Evolutionary conservation across 2,329 filamentous ascomycete species (phyloP), one percentile per base, ranked within the genome.

Genomic region (Talaromyces sp.): DNA sequence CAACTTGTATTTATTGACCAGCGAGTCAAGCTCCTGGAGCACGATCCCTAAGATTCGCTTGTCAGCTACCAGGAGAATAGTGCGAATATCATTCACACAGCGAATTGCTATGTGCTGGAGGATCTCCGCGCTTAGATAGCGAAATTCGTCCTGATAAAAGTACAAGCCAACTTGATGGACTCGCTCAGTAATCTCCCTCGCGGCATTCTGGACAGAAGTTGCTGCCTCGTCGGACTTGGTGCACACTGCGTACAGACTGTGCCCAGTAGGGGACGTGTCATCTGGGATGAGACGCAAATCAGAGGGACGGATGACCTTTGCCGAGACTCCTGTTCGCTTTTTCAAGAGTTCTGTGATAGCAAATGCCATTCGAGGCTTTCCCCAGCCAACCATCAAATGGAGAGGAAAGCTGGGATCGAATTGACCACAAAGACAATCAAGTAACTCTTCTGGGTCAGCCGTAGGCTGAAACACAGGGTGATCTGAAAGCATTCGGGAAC

Each of bases 321-420:
- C 71, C 13, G 58, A 69, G 28, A 69, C 62, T 17, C 73, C 72
- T 17, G 71, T 68, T 5, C 68, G 69, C 44, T 79, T 76, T 0
- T 77, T 73, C 9, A 47, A 22, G 17, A 47, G 42, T n/a, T 47
- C 17, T 10, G 13, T 47, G 42, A 47, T 22, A 3, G n/a, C 42
- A 13, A 22, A 2, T 47, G 42, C 42, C 17, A 47, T 4, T 47
- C 22, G 19, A 0, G 76, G 76, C 1, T 62, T 22, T 61, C 79
- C 77, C 19, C 67, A 65, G 4, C 72, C 76, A 54, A 77, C 78
- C 0, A 79, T 65, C 0, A 79, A 68, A 62, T 79, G 72, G 2
- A 79, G 52, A 0, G 72, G 73, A 15, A 66, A 51, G 0, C 62
- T 59, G 0, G 63, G 67, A 11, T 72, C 62, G 44, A 78, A 77